Conservation (phyloP, 2,329 filamentous ascomycete genomes). For the Tolypocladium cylindrosporum region DNA sequence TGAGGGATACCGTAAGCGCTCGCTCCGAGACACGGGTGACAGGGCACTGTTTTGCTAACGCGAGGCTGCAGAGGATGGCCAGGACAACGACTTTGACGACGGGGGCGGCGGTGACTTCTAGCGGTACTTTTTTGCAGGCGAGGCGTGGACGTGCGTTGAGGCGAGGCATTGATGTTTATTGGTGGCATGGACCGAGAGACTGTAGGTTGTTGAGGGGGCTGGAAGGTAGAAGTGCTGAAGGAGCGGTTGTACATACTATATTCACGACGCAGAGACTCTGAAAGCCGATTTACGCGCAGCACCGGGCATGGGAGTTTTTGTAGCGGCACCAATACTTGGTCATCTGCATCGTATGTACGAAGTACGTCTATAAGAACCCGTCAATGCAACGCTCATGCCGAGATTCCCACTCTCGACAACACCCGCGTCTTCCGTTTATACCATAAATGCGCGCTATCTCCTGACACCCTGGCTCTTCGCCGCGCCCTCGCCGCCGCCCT, state of each 20-base stretch:
- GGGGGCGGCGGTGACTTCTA: constrained; percentile 9
- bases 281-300: background rate
- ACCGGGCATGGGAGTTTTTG: background rate
- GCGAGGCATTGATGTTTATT: background rate
- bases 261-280: background rate
- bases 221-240: background rate
- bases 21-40: background rate
- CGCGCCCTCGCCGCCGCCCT: constrained; percentile 11
- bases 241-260: background rate
- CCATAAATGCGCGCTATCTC: constrained; percentile 11
- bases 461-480: constrained; percentile 32
- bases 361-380: background rate
- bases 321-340: background rate
- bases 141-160: background rate
- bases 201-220: background rate
- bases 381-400: background rate
- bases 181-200: background rate
- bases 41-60: constrained; percentile 7
- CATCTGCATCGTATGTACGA: background rate
- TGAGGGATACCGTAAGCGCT: constrained; percentile 29
- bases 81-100: constrained; percentile 18
- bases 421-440: background rate
- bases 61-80: constrained; percentile 15
- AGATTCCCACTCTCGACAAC: background rate
- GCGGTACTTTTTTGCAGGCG: background rate